These are phyloP conservation scores for Xenoacremonium recifei DNA, from an alignment of 2,329 filamentous ascomycete genomes.

Conservation along the genomic window DNA sequence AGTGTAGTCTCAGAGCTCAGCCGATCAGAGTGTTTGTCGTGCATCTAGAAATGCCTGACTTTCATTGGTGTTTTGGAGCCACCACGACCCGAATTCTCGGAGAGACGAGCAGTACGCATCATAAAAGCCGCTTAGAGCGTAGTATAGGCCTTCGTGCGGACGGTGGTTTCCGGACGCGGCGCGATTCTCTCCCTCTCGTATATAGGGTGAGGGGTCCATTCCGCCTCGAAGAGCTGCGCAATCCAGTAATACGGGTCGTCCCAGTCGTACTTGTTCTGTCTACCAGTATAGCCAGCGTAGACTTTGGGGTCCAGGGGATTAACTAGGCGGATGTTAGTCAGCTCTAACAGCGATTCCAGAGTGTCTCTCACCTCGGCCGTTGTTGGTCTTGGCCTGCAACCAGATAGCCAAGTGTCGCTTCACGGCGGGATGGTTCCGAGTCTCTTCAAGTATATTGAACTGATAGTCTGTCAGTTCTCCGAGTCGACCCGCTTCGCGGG, in stretches of 20 bases:
- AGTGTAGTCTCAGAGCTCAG: no score
- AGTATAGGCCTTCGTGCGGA: no score
- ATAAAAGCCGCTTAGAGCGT: no score
- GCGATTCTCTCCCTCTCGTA: no score
- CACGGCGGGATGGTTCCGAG: conserved; percentile 21
- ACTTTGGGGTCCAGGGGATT: background rate
- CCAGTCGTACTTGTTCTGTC: conserved; percentile 28
- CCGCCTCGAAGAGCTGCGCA: conserved; percentile 43
- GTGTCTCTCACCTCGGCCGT: conserved; percentile 17
- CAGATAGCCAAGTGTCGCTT: conserved; percentile 25
- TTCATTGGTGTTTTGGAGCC: no score
- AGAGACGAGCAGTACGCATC: no score
- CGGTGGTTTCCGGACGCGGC: no score
- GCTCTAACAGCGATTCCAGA: background rate
- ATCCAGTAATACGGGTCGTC: conserved; percentile 45
- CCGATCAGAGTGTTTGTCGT: no score
- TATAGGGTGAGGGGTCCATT: conserved; percentile 36
- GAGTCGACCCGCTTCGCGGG: conserved; percentile 26
- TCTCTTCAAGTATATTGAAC: conserved; percentile 30
- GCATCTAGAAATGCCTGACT: no score
- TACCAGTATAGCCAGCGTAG: conserved; percentile 17
- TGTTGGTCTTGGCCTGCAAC: conserved; percentile 21
- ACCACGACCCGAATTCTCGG: no score
- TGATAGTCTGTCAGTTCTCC: conserved; percentile 31
- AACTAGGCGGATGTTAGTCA: conserved; percentile 10